Evolutionary conservation across 2,329 filamentous ascomycete genomes (phyloP), one percentile per base, ranked within the genome.

Genomic region (Cercospora nicotianae): DNA sequence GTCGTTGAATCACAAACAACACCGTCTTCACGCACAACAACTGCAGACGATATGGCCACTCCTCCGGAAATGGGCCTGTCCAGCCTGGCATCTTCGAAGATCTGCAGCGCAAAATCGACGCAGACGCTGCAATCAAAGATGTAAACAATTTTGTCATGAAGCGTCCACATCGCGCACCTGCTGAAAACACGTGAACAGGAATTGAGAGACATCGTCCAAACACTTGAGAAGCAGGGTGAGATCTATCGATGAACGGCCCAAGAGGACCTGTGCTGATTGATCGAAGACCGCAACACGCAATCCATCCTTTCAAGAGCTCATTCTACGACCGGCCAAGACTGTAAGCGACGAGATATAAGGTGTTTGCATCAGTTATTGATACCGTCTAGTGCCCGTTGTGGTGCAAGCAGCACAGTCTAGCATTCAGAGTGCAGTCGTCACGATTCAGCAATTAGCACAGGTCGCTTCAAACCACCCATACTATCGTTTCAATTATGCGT

Each of bases 401-500:
- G 84, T 97, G 53, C 83, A 86, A 10, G 87, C 91, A 72, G 89
- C 92, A 1, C 87, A 93, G 68, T 81, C 83, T 69, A 87, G 87
- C 66, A 91, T 98, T 77, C 83, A 87, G 70, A 87, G 91, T 39
- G 89, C 96, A 79, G 86, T 91, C 65, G 83, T 87, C 59, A 90
- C 90, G 55, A 86, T 97, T 57, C 81, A 83, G 66, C 88, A 90
- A 72, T 87, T 99, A 55, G 87, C 88, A 69, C 81, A 85, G 64
- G 87, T 92, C 64, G 93, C 94, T 2, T 94, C 93, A 28, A 86
- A 91, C 78, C 90, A 96, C 76, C 94, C 95, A 0, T 99, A 98
- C 84, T 99, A 98, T 88, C 97, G 97, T 86, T 97, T 96, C 83
- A 97, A 97, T 80, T 83, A 85, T 66, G 88, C 93, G 78, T 99